Evolutionary conservation across 495 filamentous ascomycete genomes (phyloP), one percentile per base, ranked within the genome.

Genomic region (Penicillium steckii): DNA sequence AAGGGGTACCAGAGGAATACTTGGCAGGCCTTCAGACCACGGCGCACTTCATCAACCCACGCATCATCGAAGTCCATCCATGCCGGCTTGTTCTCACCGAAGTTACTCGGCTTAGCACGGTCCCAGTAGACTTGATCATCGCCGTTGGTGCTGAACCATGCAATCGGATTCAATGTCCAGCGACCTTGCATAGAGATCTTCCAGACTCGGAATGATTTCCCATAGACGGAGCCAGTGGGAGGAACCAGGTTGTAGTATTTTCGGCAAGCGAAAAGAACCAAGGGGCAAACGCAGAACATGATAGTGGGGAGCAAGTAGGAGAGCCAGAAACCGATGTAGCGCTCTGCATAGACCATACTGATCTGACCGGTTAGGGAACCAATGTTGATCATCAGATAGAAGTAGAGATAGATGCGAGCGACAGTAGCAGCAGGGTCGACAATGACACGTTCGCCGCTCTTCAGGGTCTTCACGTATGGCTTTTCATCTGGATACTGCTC

Each of bases 11-110:
- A 88, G 54, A 78, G 73, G 66, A 80, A 80, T 46, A 90, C 86
- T 15, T 71, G 75, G 74, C 88, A 90, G 29, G 87, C 87, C 43
- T 78, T 73, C 24, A 89, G 75, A 29, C 87, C 85, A 65, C 88
- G 79, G 27, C 74, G 71, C 4, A 92, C 80, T 61, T 89, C 84
- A 51, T 87, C 84, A 7, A 88, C 86, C 84, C 85, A 89, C 29
- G 76, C 78, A 54, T 91, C 87, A 50, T 89, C 84, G 48, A 89
- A 90, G 13, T 76, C 81, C 84, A 88, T 87, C 85, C 85, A 88
- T 10, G 15, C 65, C 57, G 53, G 73, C 51, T 47, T 71, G 56
- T 40, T 69, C 0, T 54, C 27, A 1, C 70, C 72, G 27, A 82
- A 62, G 8, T 76, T 71, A 49, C 73, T 81, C n/a, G 87, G 87